Base-by-base conservation (phyloP, 2,329 filamentous ascomycete species). In the Scolecobasidium constrictum region DNA sequence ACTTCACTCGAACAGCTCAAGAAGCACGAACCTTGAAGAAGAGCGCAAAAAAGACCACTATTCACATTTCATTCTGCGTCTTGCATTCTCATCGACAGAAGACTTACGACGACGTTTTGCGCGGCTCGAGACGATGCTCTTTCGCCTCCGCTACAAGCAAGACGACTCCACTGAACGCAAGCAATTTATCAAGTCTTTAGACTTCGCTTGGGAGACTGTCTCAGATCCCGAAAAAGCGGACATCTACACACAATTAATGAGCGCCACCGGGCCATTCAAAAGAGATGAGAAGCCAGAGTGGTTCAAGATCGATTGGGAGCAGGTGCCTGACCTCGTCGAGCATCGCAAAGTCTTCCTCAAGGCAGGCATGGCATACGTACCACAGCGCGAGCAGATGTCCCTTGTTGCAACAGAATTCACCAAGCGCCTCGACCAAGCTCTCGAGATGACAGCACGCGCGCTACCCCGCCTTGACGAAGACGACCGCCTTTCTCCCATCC, bases 301-400 rank as follows among this genome's bases (percentile, higher is more conserved):
- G 82, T 94, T 93, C 71, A 96, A 95, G 65, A 86, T 96, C 1
- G 86, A 95, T 55, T 98, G 90, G 87, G 83, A 87, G 58, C 77
- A 80, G 23, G 92, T 98, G 1, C 86, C 90, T 0, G 90, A 96
- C 47, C 66, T 98, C 28, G 80, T 98, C 1, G 88, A 95, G 62
- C 66, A 74, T 38, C 73, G 90, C 40, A 74, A 75, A 41, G 85
- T 94, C 1, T 79, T 92, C 43, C 50, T 96, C 50, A 81, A 73
- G 52, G 78, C 66, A 20, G 92, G 92, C 3, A 92, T 86, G 61
- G 92, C 92, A 1, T 98, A 87, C 56, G 90, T 98, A 1, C 90
- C 92, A 1, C 78, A 81, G 11, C 74, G 80, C 45, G 87, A 95
- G 59, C 87, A 96, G 62, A 68, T 83, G 47, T 92, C 83, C 54